These are phyloP conservation scores for Suillus discolor DNA, from an alignment of 768 basidiomycete species.

Conservation along the genomic window DNA sequence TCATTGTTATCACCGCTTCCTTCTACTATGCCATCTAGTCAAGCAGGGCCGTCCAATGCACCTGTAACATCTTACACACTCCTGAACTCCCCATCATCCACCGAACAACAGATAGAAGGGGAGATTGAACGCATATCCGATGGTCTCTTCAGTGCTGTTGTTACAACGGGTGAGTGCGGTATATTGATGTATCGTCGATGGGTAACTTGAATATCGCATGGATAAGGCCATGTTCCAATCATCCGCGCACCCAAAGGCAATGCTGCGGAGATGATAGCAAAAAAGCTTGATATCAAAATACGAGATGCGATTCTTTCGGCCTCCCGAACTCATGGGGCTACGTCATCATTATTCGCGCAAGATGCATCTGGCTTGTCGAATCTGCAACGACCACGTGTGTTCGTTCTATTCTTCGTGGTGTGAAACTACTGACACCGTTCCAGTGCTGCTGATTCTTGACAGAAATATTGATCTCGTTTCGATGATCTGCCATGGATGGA, in stretches of 20 bases:
- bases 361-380: conserved; percentile 84
- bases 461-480: conserved; percentile 94
- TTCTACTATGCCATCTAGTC: conserved; percentile 35
- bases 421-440: conserved; percentile 12
- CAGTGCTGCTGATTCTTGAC: conserved; percentile 93
- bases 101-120: conserved; percentile 88
- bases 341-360: conserved; percentile 71
- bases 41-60: conserved; percentile 37
- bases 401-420: not conserved
- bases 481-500: conserved; percentile 96
- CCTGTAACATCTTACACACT: conserved; percentile 74
- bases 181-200: not conserved
- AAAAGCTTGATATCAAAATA: conserved; percentile 91
- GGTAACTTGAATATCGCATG: conserved; percentile 6
- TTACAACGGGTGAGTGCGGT: conserved; percentile 70
- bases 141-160: conserved; percentile 90
- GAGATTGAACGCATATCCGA: conserved; percentile 91
- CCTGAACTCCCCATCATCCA: conserved; percentile 88
- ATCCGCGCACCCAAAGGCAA: conserved; percentile 95
- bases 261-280: conserved; percentile 99
- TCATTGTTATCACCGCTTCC: conserved; percentile 74
- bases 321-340: conserved; percentile 57
- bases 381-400: conserved; percentile 82
- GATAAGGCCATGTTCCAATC: conserved; percentile 84
- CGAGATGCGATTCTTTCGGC: conserved; percentile 79